phyloP scores from a whole-genome alignment of 2,329 filamentous ascomycete species.

The Amphichorda felina region DNA sequence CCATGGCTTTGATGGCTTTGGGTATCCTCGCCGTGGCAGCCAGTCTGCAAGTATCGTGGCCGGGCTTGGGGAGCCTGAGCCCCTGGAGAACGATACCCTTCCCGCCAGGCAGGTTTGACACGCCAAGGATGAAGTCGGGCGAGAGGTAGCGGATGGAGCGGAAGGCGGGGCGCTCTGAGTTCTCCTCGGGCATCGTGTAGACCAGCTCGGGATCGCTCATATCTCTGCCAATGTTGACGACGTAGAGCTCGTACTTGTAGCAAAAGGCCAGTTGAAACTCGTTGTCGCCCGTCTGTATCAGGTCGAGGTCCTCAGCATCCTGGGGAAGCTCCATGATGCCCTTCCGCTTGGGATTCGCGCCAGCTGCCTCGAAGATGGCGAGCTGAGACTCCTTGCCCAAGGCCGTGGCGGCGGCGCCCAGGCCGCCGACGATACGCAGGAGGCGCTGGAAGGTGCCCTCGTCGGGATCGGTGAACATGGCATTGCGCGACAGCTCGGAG shows the following conservation, averaged over 20 bases:
- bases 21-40: slow-evolving; percentile 47
- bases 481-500: slow-evolving; percentile 36
- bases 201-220: slow-evolving; percentile 36
- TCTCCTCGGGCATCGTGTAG: slow-evolving; percentile 43
- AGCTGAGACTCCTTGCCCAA: slow-evolving; percentile 67
- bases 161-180: slow-evolving; percentile 36
- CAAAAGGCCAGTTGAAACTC: slow-evolving; percentile 69
- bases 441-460: slow-evolving; percentile 48
- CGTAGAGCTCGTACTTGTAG: slow-evolving; percentile 62
- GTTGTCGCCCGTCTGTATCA: slow-evolving; percentile 46
- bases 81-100: slow-evolving; percentile 45
- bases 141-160: slow-evolving; percentile 48
- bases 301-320: slow-evolving; percentile 60
- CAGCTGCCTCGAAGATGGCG: slow-evolving; percentile 55
- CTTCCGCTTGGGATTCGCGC: slow-evolving; percentile 33
- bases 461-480: slow-evolving; percentile 37
- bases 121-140: slow-evolving; percentile 42
- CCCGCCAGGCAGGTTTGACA: slow-evolving; percentile 46
- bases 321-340: slow-evolving; percentile 36
- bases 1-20: slow-evolving; percentile 58
- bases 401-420: slow-evolving; percentile 71
- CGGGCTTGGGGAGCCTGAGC: slow-evolving; percentile 34
- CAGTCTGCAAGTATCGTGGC: slow-evolving; percentile 30
- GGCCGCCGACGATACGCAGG: slow-evolving; percentile 47
- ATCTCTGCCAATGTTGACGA: slow-evolving; percentile 44